Evolutionary conservation across 306 rosid genomes (phyloP), one percentile per base, ranked within the genome.

Genomic region (Begonia masoniana): DNA sequence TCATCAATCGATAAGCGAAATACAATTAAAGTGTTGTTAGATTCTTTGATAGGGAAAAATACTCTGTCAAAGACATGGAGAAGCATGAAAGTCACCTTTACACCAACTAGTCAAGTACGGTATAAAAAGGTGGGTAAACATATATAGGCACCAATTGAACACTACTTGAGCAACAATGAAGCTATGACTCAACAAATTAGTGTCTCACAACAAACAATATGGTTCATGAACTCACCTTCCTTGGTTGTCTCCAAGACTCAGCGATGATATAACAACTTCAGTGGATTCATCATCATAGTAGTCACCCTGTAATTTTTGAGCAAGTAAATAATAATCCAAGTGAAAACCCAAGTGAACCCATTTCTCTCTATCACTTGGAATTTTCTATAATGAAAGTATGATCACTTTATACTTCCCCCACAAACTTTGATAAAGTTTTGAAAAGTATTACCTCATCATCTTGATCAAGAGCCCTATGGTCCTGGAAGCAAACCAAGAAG

Each of bases 241-340:
- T 65, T 87, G 93, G 52, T 92, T 96, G 64, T 86, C 96, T 48
- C 95, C 77, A 12, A 92, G 99, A 69, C 96, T 78, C 51, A 92
- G 74, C 59, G 95, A 87, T 15, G 99, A 92, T 77, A 92, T 87
- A 50, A 87, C 96, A 19, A 87, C 99, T 73, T 92, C 96, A 45
- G 96, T 93, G 65, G 96, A 92, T 56, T 92, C 99, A 55, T 92
- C 96, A 47, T 81, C 95, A 74, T 83, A 92, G 79, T 92, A 92
- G 70, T 79, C 99, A 47, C 86, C 95, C 99, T 92, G 85, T 53
- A 64, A 26, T 56, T 59, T 13, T 21, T 43, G 17, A 43, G 49
- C 49, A 12, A 45, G 14, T 7, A n/a, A 45, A 31, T 31, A 5
- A 31, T 5, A 31, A 31, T 31, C 39, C 39, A 31, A 31, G 39